A percentile compares a stretch with the other conserved stretches of the same genome.
Conservation (phyloP, 768 basidiomycete genomes). For the Rhodotorula taiwanensis region DNA sequence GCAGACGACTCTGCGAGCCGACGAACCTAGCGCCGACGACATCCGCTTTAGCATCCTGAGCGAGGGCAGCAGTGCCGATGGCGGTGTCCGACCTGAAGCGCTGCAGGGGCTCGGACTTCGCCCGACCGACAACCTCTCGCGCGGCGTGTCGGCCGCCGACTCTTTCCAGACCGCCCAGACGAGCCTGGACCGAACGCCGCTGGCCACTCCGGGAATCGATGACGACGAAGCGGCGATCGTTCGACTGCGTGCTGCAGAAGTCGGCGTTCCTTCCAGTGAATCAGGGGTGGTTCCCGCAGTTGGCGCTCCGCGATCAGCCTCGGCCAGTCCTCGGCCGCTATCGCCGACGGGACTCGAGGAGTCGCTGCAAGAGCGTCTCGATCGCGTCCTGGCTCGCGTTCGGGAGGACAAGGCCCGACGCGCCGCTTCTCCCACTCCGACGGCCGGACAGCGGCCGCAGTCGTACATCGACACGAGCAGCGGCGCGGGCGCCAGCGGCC, state of each 20-base stretch:
- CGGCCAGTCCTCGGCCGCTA: slow-evolving; percentile 38
- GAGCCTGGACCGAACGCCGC: slow-evolving; percentile 35
- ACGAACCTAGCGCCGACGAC: slow-evolving; percentile 54
- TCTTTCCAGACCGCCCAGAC: slow-evolving; percentile 44
- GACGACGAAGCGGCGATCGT: slow-evolving; percentile 37
- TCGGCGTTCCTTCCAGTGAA: slow-evolving; percentile 13
- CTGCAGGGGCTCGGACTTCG: neutral
- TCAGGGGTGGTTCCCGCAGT: neutral
- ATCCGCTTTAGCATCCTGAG: slow-evolving; percentile 84
- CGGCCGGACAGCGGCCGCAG: neutral
- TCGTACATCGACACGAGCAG: slow-evolving; percentile 15
- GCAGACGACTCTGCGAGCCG: slow-evolving; percentile 79
- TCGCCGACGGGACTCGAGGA: slow-evolving; percentile 34
- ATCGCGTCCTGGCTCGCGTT: slow-evolving; percentile 46
- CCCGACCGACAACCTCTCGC: slow-evolving; percentile 3
- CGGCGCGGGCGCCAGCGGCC: slow-evolving; percentile 12
- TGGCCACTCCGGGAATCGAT: neutral
- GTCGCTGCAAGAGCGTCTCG: slow-evolving; percentile 45
- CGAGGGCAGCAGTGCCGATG: neutral
- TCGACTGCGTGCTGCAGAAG: slow-evolving; percentile 16
- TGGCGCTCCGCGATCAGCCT: slow-evolving; percentile 33
- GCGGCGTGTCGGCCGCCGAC: slow-evolving; percentile 23
- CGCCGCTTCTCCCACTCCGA: slow-evolving; percentile 1
- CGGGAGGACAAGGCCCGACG: slow-evolving; percentile 36
- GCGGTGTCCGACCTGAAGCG: neutral